A percentile compares a stretch with the other conserved stretches of the same genome.
These are phyloP conservation scores for Lippia alba DNA, from an alignment of 305 asterid species.

Conservation along the genomic window DNA sequence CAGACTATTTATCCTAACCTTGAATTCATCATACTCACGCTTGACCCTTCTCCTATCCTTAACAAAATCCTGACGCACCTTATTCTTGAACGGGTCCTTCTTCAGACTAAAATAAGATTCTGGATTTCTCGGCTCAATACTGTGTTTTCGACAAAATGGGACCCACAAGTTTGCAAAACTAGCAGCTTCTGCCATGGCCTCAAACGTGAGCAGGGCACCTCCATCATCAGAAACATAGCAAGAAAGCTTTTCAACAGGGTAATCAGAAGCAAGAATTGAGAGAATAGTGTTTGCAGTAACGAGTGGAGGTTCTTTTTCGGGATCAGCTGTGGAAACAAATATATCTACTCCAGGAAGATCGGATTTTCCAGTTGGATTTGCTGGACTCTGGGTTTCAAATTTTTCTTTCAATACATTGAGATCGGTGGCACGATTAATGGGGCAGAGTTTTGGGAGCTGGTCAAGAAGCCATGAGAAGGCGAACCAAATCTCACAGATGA, in stretches of 20 bases:
- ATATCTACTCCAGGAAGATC: slow-evolving; percentile 86
- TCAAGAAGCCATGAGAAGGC: slow-evolving; percentile 93
- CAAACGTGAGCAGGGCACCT: slow-evolving; percentile 83
- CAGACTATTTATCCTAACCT: slow-evolving; percentile 88
- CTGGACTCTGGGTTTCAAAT: slow-evolving; percentile 62
- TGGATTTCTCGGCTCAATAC: slow-evolving; percentile 81
- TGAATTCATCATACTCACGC: slow-evolving; percentile 95
- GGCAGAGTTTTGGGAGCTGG: slow-evolving; percentile 83
- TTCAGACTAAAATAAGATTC: slow-evolving; percentile 81
- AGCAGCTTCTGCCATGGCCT: slow-evolving; percentile 97
- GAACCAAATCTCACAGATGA: slow-evolving; percentile 87
- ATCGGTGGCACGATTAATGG: slow-evolving; percentile 80
- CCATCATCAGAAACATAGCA: slow-evolving; percentile 94
- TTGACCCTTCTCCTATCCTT: slow-evolving; percentile 94
- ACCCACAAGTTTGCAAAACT: slow-evolving; percentile 89
- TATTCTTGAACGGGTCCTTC: slow-evolving; percentile 78
- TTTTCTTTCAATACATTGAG: slow-evolving; percentile 73
- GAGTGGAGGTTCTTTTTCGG: slow-evolving; percentile 89
- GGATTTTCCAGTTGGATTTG: slow-evolving; percentile 75
- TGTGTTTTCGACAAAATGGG: slow-evolving; percentile 82
- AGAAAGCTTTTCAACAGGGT: slow-evolving; percentile 88
- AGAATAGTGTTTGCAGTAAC: slow-evolving; percentile 90
- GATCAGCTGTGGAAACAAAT: slow-evolving; percentile 87
- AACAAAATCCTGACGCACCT: slow-evolving; percentile 76
- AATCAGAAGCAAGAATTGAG: slow-evolving; percentile 82